Evolutionary conservation across 2,329 filamentous ascomycete genomes (phyloP).

Genomic region (Aspergillus sp.): DNA sequence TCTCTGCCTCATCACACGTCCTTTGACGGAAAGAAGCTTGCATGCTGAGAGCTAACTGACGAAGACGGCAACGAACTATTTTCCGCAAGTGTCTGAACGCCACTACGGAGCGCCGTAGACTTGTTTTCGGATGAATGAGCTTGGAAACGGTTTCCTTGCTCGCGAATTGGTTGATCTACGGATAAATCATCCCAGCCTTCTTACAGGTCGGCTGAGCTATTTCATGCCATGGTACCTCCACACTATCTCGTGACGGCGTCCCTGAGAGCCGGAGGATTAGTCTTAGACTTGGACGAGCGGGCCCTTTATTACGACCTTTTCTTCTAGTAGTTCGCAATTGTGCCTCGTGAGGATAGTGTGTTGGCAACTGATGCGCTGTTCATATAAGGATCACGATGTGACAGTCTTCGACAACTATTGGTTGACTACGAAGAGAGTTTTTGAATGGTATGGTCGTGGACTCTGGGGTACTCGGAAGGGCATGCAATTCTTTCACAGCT

Average conservation of each 20-base stretch:
- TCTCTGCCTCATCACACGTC: not conserved
- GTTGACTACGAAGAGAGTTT: not conserved
- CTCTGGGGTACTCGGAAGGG: not conserved
- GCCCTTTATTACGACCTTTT: not conserved
- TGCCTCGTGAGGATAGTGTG: not conserved
- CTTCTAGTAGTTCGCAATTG: not conserved
- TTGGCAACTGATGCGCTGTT: not conserved
- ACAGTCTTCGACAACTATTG: not conserved
- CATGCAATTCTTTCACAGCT: not conserved
- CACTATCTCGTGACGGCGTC: not conserved
- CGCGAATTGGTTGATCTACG: not conserved
- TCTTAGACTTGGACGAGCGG: not conserved
- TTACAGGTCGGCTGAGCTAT: not conserved
- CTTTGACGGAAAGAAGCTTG: not conserved
- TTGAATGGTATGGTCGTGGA: not conserved
- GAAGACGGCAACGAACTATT: not conserved
- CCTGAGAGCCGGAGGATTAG: not conserved
- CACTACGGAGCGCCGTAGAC: not conserved
- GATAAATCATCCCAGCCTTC: constrained; percentile 1
- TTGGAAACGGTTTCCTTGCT: not conserved
- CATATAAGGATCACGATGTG: not conserved
- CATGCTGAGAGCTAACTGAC: not conserved
- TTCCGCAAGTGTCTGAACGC: not conserved
- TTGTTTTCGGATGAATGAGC: not conserved
- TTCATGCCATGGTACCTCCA: not conserved